phyloP scores from a whole-genome alignment of 2,329 filamentous ascomycete genomes.

The Scedosporium apiospermum region DNA sequence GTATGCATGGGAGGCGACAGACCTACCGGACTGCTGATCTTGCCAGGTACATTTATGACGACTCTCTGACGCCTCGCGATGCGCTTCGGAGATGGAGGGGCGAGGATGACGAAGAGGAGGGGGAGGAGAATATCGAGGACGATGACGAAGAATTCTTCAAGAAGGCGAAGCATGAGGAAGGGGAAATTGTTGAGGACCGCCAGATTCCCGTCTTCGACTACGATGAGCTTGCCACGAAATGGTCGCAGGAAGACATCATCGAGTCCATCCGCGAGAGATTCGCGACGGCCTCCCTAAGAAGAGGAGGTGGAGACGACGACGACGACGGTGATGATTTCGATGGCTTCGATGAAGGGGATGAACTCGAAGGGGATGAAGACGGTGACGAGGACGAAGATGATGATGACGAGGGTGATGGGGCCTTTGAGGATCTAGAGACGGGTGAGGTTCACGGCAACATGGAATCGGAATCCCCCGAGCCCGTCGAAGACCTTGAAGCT shows the following conservation, averaged over 20 bases:
- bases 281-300: slow-evolving; percentile 47
- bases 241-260: slow-evolving; percentile 70
- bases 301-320: slow-evolving; percentile 28
- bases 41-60: slow-evolving; percentile 81
- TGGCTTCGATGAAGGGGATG: slow-evolving; percentile 42
- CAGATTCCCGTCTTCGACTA: slow-evolving; percentile 74
- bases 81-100: slow-evolving; percentile 76
- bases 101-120: slow-evolving; percentile 34
- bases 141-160: slow-evolving; percentile 58
- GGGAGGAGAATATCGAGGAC: slow-evolving; percentile 32
- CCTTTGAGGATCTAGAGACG: slow-evolving; percentile 77
- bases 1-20: slow-evolving; percentile 58
- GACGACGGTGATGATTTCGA: slow-evolving; percentile 43
- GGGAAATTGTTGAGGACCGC: slow-evolving; percentile 71
- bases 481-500: slow-evolving; percentile 56
- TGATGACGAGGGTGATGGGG: slow-evolving; percentile 65
- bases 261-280: slow-evolving; percentile 68
- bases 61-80: slow-evolving; percentile 62
- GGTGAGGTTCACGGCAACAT: slow-evolving; percentile 49
- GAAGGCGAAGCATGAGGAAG: slow-evolving; percentile 52
- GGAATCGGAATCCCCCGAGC: slow-evolving; percentile 25
- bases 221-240: slow-evolving; percentile 71
- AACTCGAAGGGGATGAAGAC: slow-evolving; percentile 36
- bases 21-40: slow-evolving; percentile 75
- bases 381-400: slow-evolving; percentile 46